Conservation (phyloP, 371 early-diverging fungal species). For the Lichtheimia ramosa region DNA sequence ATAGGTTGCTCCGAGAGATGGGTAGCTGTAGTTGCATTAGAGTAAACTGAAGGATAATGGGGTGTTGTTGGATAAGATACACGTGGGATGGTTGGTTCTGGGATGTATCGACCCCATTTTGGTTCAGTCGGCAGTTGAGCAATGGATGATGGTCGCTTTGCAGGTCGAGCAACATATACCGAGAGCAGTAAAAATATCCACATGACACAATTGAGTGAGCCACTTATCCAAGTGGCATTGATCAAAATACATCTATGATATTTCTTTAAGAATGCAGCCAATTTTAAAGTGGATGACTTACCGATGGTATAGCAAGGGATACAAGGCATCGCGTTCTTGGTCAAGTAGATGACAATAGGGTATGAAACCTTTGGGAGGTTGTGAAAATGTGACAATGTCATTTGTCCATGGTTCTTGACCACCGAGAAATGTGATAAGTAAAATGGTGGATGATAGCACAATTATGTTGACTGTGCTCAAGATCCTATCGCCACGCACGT, state of each 20-base stretch:
- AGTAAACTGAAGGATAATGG: background rate
- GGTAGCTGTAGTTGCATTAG: background rate
- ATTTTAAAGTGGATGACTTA: slow-evolving; percentile 3
- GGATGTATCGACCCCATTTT: background rate
- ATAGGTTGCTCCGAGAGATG: background rate
- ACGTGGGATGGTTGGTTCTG: background rate
- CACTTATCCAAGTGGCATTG: slow-evolving; percentile 9
- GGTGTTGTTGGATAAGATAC: background rate
- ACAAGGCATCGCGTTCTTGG: slow-evolving; percentile 21
- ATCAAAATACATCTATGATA: slow-evolving; percentile 6
- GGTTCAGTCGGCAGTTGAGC: slow-evolving; percentile 1
- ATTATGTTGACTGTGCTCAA: slow-evolving; percentile 26
- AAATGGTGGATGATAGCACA: slow-evolving; percentile 8
- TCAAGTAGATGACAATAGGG: slow-evolving; percentile 27
- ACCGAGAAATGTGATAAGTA: slow-evolving; percentile 20
- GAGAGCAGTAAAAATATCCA: slow-evolving; percentile 2
- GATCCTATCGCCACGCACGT: slow-evolving; percentile 29
- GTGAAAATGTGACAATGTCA: slow-evolving; percentile 29
- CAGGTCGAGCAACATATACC: background rate
- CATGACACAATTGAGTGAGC: background rate
- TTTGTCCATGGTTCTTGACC: slow-evolving; percentile 43
- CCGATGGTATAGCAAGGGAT: slow-evolving; percentile 41
- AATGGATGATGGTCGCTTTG: slow-evolving; percentile 5
- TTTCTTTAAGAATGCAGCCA: too few species aligned
- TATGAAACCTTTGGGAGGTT: slow-evolving; percentile 35